A percentile compares a stretch with the other conserved stretches of the same genome.
Conservation (phyloP, 148 eudicot genomes). For the Spergularia bocconei region DNA sequence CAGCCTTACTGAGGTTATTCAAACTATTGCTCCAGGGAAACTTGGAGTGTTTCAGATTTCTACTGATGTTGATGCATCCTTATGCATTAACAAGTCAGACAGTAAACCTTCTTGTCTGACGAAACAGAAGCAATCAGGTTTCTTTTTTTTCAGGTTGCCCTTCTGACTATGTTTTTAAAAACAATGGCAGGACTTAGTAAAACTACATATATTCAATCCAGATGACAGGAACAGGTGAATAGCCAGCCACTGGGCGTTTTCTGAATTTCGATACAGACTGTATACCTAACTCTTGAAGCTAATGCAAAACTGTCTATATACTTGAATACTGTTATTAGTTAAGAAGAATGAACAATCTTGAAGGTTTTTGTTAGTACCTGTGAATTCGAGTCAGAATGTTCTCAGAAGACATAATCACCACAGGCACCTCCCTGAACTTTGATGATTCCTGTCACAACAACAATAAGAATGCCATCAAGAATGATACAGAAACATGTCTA, state of each 20-base stretch:
- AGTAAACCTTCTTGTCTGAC: slow-evolving; percentile 18
- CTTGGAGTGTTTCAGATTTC: background rate
- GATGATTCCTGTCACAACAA: slow-evolving; percentile 41
- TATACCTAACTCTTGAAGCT: background rate
- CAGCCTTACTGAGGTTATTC: no score
- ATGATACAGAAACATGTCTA: background rate
- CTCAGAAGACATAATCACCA: slow-evolving; percentile 52
- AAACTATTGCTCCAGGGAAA: no score
- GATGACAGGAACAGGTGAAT: slow-evolving; percentile 1
- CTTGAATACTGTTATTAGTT: background rate
- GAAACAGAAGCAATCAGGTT: slow-evolving; percentile 13
- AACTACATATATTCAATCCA: no score
- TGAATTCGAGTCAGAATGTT: slow-evolving; percentile 46
- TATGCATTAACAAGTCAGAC: slow-evolving; percentile 20
- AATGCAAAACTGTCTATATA: background rate
- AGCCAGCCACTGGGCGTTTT: background rate
- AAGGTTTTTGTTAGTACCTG: slow-evolving; percentile 25
- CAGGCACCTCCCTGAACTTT: slow-evolving; percentile 40
- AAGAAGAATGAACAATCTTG: background rate
- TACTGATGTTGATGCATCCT: background rate
- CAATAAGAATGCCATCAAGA: background rate
- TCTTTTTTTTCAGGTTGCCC: background rate
- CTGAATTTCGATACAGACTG: background rate
- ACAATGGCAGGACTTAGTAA: background rate
- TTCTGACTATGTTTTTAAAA: background rate